These are phyloP conservation scores for Moringa oleifera DNA, from an alignment of 345 rosid species.

Conservation along the genomic window DNA sequence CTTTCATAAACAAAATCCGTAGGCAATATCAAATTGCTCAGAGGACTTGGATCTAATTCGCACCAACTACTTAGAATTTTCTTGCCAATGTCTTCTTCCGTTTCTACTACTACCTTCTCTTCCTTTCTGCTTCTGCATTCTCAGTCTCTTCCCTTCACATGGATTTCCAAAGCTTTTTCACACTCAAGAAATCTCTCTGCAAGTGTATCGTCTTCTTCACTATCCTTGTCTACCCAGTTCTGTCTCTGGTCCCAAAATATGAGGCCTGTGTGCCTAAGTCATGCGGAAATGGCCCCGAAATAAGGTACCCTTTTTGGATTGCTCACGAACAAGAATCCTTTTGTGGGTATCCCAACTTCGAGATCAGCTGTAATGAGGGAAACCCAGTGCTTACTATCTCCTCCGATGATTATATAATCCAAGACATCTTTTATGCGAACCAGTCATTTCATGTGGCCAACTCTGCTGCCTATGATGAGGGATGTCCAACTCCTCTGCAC, in stretches of 20 bases:
- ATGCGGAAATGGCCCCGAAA: constrained; percentile 4
- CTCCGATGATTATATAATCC: constrained; percentile 33
- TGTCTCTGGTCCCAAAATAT: constrained; percentile 31
- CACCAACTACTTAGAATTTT: constrained; percentile 26
- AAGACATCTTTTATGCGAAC: constrained; percentile 30
- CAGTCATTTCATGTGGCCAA: constrained; percentile 31
- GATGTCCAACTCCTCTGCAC: constrained; percentile 35
- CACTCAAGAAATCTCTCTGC: constrained; percentile 11
- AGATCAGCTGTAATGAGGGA: constrained; percentile 7
- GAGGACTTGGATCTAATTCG: constrained; percentile 16
- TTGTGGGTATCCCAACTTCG: constrained; percentile 24
- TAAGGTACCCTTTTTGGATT: constrained; percentile 18
- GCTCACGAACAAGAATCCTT: not conserved
- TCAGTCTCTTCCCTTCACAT: constrained; percentile 20
- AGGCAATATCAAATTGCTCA: too few relatives aligned
- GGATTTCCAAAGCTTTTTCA: constrained; percentile 23
- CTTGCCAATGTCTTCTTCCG: constrained; percentile 10
- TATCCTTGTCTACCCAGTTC: constrained; percentile 11
- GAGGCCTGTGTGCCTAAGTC: constrained; percentile 9
- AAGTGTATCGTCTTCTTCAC: constrained; percentile 18
- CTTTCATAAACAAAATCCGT: too few relatives aligned
- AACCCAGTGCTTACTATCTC: constrained; percentile 5
- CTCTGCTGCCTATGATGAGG: constrained; percentile 27
- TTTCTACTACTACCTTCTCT: constrained; percentile 3
- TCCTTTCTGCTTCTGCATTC: not conserved